Percentiles rank a stretch among this genome's conserved stretches.
These are phyloP conservation scores for Backusella mclennaniae DNA, from an alignment of 192 early-diverging fungal species.

Conservation along the genomic window DNA sequence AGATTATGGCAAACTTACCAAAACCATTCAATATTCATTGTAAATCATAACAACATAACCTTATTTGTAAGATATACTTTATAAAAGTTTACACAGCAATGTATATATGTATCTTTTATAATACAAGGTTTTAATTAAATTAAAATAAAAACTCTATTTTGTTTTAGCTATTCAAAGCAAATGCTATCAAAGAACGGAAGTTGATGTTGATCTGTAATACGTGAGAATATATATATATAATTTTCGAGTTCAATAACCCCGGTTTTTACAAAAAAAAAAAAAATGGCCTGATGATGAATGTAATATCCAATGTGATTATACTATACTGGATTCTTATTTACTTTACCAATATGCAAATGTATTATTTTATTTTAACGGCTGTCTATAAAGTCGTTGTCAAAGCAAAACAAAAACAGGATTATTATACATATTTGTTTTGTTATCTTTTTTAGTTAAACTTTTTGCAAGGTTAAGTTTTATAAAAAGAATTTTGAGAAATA, in stretches of 20 bases:
- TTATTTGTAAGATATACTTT: background rate
- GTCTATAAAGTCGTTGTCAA: background rate
- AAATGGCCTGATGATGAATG: background rate
- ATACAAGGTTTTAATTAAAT: background rate
- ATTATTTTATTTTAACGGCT: background rate
- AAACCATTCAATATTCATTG: background rate
- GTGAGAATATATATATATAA: background rate
- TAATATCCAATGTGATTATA: background rate
- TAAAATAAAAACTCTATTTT: background rate
- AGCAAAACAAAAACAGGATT: background rate
- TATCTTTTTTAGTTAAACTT: background rate
- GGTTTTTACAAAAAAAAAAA: background rate
- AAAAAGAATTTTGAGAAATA: background rate
- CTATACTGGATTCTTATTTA: background rate
- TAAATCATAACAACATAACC: background rate
- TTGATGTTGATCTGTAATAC: background rate
- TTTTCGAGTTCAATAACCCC: background rate
- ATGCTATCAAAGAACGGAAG: background rate
- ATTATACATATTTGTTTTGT: background rate
- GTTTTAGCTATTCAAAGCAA: background rate
- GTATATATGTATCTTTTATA: background rate
- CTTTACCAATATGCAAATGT: background rate
- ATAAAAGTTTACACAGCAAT: background rate
- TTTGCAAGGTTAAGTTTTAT: background rate
- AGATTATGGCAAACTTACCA: background rate